phyloP scores from a whole-genome alignment of 192 early-diverging fungal species.

The Rhizophlyctis rosea region DNA sequence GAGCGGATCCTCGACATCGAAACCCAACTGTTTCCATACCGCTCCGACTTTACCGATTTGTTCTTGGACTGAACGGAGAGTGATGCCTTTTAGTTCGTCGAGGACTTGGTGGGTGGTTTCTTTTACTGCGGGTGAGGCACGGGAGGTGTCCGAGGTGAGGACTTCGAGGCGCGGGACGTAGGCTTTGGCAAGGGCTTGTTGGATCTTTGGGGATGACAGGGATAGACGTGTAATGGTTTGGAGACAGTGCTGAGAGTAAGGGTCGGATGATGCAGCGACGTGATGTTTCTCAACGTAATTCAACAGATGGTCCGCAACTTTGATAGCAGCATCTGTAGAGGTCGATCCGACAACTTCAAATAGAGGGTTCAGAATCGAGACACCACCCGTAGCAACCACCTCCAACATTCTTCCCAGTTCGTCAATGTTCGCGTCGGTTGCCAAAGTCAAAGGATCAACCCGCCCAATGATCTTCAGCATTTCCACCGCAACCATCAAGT shows the following conservation, averaged over 20 bases:
- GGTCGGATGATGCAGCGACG: not conserved
- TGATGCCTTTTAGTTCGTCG: not conserved
- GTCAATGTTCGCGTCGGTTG: too few relatives aligned
- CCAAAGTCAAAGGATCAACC: too few relatives aligned
- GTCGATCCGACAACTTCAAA: too few relatives aligned
- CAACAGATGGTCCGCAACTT: not conserved
- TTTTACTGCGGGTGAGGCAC: not conserved
- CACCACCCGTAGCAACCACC: too few relatives aligned
- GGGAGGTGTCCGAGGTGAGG: not conserved
- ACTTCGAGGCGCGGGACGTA: not conserved
- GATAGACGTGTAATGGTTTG: not conserved
- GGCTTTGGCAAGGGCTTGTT: not conserved
- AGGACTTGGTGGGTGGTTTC: not conserved
- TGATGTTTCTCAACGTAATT: not conserved
- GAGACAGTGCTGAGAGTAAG: not conserved
- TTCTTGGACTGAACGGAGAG: not conserved
- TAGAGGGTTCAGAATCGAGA: too few relatives aligned
- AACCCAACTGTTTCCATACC: slow-evolving; percentile 11
- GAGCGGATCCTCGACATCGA: slow-evolving; percentile 21
- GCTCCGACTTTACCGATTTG: not conserved
- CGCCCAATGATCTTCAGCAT: too few relatives aligned
- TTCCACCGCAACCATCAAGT: too few relatives aligned
- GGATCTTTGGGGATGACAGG: not conserved
- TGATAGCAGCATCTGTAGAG: too few relatives aligned
- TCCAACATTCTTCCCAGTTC: too few relatives aligned